Evolutionary conservation across 1,139 yeast genomes (phyloP).

Genomic region (Taiozyma onychis): DNA sequence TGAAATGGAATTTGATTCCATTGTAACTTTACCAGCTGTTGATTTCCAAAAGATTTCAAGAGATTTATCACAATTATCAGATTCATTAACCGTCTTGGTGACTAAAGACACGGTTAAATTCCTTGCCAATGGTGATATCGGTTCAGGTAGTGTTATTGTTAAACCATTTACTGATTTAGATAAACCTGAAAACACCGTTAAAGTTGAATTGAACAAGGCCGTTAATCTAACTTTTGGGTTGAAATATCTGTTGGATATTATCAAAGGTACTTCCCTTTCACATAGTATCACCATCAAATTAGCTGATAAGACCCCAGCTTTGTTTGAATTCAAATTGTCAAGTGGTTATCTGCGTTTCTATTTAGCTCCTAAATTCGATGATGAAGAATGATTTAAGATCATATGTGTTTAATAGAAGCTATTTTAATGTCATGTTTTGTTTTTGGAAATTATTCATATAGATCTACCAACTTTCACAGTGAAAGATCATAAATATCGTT

Average conservation of each 20-base stretch:
- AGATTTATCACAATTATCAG: constrained; percentile 81
- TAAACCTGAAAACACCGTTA: constrained; percentile 68
- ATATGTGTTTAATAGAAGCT: neutral
- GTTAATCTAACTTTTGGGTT: constrained; percentile 88
- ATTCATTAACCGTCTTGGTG: constrained; percentile 78
- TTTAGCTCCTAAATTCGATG: constrained; percentile 96
- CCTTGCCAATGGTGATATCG: constrained; percentile 87
- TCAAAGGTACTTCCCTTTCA: constrained; percentile 83
- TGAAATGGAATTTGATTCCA: constrained; percentile 87
- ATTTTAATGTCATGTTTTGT: neutral
- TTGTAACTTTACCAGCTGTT: constrained; percentile 78
- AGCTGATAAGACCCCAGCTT: constrained; percentile 89
- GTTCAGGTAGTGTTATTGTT: constrained; percentile 80
- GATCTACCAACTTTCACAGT: too few relatives aligned
- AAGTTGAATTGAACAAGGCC: constrained; percentile 77
- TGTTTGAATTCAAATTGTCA: constrained; percentile 87
- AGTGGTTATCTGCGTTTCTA: constrained; percentile 94
- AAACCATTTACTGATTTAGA: constrained; percentile 83
- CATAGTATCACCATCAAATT: constrained; percentile 74
- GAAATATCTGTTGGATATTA: constrained; percentile 83
- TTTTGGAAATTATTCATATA: neutral
- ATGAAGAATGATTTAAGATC: constrained; percentile 50
- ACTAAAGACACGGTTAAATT: constrained; percentile 92
- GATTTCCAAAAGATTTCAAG: constrained; percentile 90
- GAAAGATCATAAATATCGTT: too few relatives aligned